Base-by-base conservation (phyloP, 352 stramenopile genomes). In the Phytophthora kernoviae region DNA sequence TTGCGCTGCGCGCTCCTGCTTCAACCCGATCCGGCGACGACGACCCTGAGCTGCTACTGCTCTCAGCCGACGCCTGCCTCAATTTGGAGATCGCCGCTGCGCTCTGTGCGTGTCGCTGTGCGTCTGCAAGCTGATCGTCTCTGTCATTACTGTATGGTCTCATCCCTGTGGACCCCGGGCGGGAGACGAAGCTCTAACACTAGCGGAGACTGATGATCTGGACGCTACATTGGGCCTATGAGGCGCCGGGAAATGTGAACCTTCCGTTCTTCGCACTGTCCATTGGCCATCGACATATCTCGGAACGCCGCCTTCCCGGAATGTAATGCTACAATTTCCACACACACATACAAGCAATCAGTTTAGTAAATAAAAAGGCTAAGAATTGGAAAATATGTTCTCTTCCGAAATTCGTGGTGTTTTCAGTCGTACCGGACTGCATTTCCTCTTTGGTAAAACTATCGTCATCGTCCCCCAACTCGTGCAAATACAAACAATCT, bases 381-480 rank as follows among this genome's bases (percentile, higher is more conserved):
- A n/a, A n/a, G n/a, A n/a, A n/a, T n/a, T n/a, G n/a, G n/a, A n/a
- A n/a, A n/a, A n/a, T n/a, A n/a, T n/a, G n/a, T n/a, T n/a, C n/a
- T n/a, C 15, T 17, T 17, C 54, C 24, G 7, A n/a, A 42, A 14
- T 27, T 15, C 21, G 4, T n/a, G 15, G 20, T 9, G 12, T 5
- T 18, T 17, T 2, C 5, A 12, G 33, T 60, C 52, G 22, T 71
- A 92, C 84, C 81, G 1, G 81, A 79, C 49, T 96, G 87, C 73
- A 98, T 98, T 58, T 98, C 90, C 52, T 98, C 94, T 62, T 98
- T 98, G 15, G 93, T 98, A 62, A 98, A 98, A 37, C 94, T 96
- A 70, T 98, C 88, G 44, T 96, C 88, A 44, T 96, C 83, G 39
- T 98, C 87, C 12, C 90, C 94, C 7, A 98, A 73, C 40, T 96